A percentile compares a stretch with the other conserved stretches of the same genome.
Conservation (phyloP, 768 basidiomycete genomes). For the Tulasnella sp. region DNA sequence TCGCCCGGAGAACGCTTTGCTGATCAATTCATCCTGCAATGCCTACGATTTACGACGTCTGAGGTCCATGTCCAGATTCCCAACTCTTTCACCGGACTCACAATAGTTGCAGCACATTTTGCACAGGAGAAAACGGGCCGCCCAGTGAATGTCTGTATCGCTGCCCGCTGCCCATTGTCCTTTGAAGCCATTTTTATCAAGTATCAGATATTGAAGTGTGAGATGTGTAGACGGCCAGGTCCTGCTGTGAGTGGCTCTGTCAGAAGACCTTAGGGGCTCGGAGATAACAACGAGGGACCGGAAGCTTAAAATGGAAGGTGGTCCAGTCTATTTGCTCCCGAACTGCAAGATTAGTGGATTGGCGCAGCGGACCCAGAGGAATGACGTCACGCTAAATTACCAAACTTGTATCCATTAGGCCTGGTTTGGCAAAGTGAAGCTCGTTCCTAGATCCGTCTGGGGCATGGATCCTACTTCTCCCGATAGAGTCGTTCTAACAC, state of each 20-base stretch:
- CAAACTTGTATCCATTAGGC: conserved; percentile 17
- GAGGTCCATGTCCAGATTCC: not conserved
- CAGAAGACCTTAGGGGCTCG: not conserved
- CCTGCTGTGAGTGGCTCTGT: not conserved
- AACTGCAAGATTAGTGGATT: not conserved
- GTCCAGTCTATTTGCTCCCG: not conserved
- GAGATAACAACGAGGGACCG: not conserved
- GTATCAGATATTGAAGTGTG: not conserved
- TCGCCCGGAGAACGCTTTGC: conserved; percentile 31
- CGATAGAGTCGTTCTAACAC: not conserved
- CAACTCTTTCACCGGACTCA: not conserved
- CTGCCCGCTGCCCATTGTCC: not conserved
- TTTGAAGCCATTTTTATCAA: not conserved
- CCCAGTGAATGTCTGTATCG: conserved; percentile 14
- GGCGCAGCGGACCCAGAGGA: not conserved
- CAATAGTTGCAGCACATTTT: conserved; percentile 26
- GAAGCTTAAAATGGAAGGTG: not conserved
- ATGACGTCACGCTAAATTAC: not conserved
- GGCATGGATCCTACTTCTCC: conserved; percentile 24
- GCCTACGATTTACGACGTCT: conserved; percentile 6
- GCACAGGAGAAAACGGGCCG: conserved; percentile 28
- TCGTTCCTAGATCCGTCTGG: conserved; percentile 2
- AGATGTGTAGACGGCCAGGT: not conserved
- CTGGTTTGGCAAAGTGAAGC: conserved; percentile 10
- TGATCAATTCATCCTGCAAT: conserved; percentile 30